These are phyloP conservation scores for Calvatia gigantea DNA, from an alignment of 768 basidiomycete species.

Conservation along the genomic window DNA sequence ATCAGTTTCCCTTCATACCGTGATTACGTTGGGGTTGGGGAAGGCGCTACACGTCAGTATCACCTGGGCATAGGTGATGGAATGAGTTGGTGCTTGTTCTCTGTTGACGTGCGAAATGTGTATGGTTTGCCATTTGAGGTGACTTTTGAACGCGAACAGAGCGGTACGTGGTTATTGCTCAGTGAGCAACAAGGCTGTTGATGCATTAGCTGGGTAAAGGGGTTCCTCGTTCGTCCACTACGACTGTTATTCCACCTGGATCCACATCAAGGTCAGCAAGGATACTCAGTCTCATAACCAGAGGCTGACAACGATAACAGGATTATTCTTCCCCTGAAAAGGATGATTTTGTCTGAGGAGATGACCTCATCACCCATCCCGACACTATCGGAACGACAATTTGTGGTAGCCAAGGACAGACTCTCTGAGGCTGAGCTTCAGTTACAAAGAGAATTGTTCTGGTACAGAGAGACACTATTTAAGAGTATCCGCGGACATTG, in stretches of 20 bases:
- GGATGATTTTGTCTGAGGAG: slow-evolving; percentile 58
- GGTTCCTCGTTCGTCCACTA: slow-evolving; percentile 34
- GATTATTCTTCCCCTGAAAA: slow-evolving; percentile 68
- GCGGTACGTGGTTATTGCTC: slow-evolving; percentile 40
- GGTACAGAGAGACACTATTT: slow-evolving; percentile 92
- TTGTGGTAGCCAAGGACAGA: slow-evolving; percentile 76
- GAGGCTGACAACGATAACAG: slow-evolving; percentile 28
- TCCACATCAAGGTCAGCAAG: slow-evolving; percentile 72
- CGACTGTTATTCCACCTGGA: slow-evolving; percentile 78
- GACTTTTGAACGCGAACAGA: slow-evolving; percentile 62
- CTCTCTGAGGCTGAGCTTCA: slow-evolving; percentile 57
- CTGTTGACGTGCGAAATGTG: slow-evolving; percentile 86
- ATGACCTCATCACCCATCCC: slow-evolving; percentile 71
- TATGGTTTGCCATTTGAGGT: slow-evolving; percentile 93
- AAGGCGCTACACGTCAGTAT: slow-evolving; percentile 21
- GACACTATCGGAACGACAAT: slow-evolving; percentile 83
- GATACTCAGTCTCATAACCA: not conserved
- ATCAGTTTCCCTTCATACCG: slow-evolving; percentile 54
- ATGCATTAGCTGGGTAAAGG: slow-evolving; percentile 28
- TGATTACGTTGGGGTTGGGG: slow-evolving; percentile 18
- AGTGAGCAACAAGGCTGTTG: not conserved
- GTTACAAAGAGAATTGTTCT: slow-evolving; percentile 80
- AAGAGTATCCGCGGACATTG: slow-evolving; percentile 66
- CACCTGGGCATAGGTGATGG: slow-evolving; percentile 43
- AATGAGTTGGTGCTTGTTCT: slow-evolving; percentile 81